Conservation (phyloP, 768 basidiomycete species). For the Hortiboletus flavorubellus region DNA sequence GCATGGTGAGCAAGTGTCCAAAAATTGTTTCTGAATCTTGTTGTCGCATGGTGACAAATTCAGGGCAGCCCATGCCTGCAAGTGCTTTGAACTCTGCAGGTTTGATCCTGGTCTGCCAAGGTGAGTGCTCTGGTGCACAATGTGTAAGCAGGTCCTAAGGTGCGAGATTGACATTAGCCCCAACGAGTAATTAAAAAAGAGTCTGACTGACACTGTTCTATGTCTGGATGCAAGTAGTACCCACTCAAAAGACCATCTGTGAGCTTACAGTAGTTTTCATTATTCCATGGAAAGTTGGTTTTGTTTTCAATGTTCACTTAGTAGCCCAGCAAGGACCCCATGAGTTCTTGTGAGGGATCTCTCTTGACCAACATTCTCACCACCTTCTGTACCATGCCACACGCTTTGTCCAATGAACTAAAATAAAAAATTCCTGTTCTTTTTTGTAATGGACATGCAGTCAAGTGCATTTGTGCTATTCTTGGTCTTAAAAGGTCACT, state of each 20-base stretch:
- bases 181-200: slow-evolving; percentile 4
- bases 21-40: slow-evolving; percentile 98
- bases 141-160: slow-evolving; percentile 34
- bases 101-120: slow-evolving; percentile 71
- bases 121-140: slow-evolving; percentile 19
- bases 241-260: slow-evolving; percentile 92
- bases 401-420: no score
- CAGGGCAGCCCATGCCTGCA: slow-evolving; percentile 87
- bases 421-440: no score
- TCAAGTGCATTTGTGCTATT: no score
- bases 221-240: slow-evolving; percentile 71
- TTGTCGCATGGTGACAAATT: slow-evolving; percentile 95
- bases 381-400: no score
- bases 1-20: slow-evolving; percentile 67
- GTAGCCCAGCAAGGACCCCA: no score
- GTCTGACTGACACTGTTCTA: slow-evolving; percentile 22
- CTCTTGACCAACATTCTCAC: no score
- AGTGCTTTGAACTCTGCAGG: slow-evolving; percentile 85
- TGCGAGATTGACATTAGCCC: slow-evolving; percentile 14
- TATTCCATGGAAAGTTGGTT: no score
- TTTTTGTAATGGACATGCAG: no score
- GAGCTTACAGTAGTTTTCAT: no score
- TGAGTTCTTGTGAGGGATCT: no score
- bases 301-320: no score
- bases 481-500: no score